phyloP scores from a whole-genome alignment of 768 basidiomycete genomes.

The Naematelia encephala region DNA sequence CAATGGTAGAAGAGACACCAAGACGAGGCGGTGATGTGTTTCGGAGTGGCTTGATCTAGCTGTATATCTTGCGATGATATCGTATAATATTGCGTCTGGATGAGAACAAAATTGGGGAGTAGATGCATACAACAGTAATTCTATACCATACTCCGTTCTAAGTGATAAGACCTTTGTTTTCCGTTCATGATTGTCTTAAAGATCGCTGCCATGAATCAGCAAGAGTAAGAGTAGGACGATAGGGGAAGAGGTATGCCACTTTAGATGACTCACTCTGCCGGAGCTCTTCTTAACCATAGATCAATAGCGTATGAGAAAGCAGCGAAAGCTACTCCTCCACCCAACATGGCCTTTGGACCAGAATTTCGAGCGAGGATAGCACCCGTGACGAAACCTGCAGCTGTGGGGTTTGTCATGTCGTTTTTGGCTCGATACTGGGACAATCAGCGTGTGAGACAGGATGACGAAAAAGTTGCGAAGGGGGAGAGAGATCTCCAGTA shows the following conservation, averaged over 20 bases:
- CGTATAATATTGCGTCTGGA: not conserved
- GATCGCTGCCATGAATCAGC: no score
- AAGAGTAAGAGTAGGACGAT: no score
- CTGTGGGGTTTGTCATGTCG: constrained; percentile 86
- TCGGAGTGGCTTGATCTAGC: no score
- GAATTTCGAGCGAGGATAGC: constrained; percentile 82
- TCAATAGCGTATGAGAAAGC: constrained; percentile 92
- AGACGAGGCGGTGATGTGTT: no score
- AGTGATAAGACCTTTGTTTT: no score
- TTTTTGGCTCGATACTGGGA: constrained; percentile 89
- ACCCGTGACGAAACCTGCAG: constrained; percentile 82
- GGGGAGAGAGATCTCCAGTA: not conserved
- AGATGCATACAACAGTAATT: not conserved
- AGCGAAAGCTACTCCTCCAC: constrained; percentile 86
- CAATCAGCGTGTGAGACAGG: constrained; percentile 9
- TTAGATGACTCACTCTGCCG: constrained; percentile 38
- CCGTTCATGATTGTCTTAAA: no score
- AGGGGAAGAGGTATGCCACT: no score
- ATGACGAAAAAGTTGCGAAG: not conserved
- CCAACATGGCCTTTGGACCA: constrained; percentile 79
- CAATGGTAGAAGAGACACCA: no score
- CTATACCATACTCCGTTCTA: no score
- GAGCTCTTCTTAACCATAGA: constrained; percentile 54
- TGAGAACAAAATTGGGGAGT: not conserved
- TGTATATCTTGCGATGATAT: no score